Evolutionary conservation across 176 grass and related monocot genomes (phyloP).

Genomic region (Eleusine indica): DNA sequence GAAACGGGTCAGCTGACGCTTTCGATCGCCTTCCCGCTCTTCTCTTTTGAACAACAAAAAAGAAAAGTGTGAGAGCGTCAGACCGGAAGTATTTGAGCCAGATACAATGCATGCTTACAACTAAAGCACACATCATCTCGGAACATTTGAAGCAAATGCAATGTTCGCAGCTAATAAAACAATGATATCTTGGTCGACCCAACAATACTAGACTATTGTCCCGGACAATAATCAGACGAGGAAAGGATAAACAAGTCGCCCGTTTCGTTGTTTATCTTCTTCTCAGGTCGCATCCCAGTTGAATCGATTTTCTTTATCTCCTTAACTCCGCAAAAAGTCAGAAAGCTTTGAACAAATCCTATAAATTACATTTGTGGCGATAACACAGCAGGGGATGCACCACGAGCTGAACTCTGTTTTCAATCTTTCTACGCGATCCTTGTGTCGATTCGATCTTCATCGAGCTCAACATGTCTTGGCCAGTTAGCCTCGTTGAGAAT

Average conservation of each 20-base stretch:
- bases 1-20: constrained; percentile 11
- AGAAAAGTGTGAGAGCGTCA: background rate
- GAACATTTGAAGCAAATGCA: constrained; percentile 36
- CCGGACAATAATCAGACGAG: constrained; percentile 1
- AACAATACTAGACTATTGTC: constrained; percentile 22
- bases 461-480: background rate
- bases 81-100: background rate
- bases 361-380: background rate
- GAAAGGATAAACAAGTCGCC: background rate
- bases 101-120: constrained; percentile 34
- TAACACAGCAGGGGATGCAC: background rate
- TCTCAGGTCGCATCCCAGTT: background rate
- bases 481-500: background rate
- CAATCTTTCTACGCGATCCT: constrained; percentile 31
- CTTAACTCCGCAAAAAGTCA: constrained; percentile 25
- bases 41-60: background rate
- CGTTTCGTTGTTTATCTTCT: background rate
- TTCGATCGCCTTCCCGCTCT: background rate
- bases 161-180: constrained; percentile 2
- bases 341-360: background rate
- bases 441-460: constrained; percentile 18
- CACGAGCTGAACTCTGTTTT: background rate
- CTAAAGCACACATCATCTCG: constrained; percentile 17
- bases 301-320: background rate
- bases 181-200: constrained; percentile 47